These are phyloP conservation scores for Pelargonium cotyledonis DNA, from an alignment of 441 rosid species.

Conservation along the genomic window DNA sequence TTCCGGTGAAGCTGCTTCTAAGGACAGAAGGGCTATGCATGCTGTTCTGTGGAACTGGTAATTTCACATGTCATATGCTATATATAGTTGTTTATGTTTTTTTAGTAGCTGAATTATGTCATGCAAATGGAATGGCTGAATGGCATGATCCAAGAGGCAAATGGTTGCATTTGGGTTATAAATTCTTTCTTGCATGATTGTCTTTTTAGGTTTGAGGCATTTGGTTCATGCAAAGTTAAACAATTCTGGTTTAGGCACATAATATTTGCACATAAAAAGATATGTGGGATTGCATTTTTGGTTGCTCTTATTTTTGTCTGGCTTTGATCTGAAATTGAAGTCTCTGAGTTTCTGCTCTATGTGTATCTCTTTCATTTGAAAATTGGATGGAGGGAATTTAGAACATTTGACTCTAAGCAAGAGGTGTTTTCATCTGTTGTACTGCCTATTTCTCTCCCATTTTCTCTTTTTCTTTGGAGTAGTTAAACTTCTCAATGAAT, in stretches of 20 bases:
- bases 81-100: constrained; percentile 1
- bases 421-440: too few species aligned
- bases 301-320: too few species aligned
- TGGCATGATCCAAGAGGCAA: background rate
- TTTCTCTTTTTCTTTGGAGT: too few species aligned
- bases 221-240: too few species aligned
- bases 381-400: background rate
- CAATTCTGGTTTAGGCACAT: too few species aligned
- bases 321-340: background rate
- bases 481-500: too few species aligned
- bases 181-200: background rate
- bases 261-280: too few species aligned
- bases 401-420: background rate
- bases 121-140: background rate
- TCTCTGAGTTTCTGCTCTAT: background rate
- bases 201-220: background rate
- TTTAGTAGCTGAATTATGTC: constrained; percentile 6
- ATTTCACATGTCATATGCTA: constrained; percentile 13
- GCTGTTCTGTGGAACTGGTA: constrained; percentile 90
- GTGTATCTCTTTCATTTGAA: background rate
- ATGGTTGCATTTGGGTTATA: background rate
- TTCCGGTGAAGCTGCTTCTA: constrained; percentile 39
- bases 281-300: too few species aligned
- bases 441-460: too few species aligned
- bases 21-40: constrained; percentile 74